These are phyloP conservation scores for Rossbeevera mucosa DNA, from an alignment of 768 basidiomycete species.

Conservation along the genomic window DNA sequence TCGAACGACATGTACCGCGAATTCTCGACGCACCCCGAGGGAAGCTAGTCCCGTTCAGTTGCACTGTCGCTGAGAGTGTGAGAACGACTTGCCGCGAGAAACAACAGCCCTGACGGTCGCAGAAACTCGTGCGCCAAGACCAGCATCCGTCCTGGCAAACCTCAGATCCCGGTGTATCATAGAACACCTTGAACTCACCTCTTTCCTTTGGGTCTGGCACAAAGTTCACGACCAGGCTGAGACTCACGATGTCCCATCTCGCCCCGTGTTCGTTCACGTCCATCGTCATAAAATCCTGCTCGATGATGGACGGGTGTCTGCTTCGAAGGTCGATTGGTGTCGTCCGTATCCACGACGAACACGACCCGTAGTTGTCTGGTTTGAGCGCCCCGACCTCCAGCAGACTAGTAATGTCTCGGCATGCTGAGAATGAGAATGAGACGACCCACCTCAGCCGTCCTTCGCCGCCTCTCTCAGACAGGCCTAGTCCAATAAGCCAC, in stretches of 20 bases:
- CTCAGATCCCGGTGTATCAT: no score
- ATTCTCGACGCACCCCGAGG: slow-evolving; percentile 79
- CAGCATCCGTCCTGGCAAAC: slow-evolving; percentile 63
- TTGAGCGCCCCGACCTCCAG: slow-evolving; percentile 87
- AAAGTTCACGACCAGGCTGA: slow-evolving; percentile 89
- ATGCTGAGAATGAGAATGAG: slow-evolving; percentile 11
- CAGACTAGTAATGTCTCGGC: slow-evolving; percentile 41
- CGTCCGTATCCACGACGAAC: slow-evolving; percentile 64
- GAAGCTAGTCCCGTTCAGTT: slow-evolving; percentile 51
- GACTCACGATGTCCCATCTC: slow-evolving; percentile 76
- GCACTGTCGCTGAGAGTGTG: neutral
- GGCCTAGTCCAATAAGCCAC: slow-evolving; percentile 63
- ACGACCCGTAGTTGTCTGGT: slow-evolving; percentile 73
- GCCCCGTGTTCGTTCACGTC: slow-evolving; percentile 44
- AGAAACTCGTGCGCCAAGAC: slow-evolving; percentile 55
- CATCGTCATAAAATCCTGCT: slow-evolving; percentile 81
- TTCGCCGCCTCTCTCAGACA: slow-evolving; percentile 25
- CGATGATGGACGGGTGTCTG: slow-evolving; percentile 72
- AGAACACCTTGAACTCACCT: slow-evolving; percentile 55
- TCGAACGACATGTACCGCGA: slow-evolving; percentile 74
- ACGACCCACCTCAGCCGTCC: slow-evolving; percentile 30
- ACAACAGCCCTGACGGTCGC: slow-evolving; percentile 52
- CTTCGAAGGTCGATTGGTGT: slow-evolving; percentile 82
- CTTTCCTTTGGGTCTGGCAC: slow-evolving; percentile 69
- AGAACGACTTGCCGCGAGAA: slow-evolving; percentile 56